These are phyloP conservation scores for Pontederia paniculata DNA, from an alignment of 176 grass and related monocot genomes.

Conservation along the genomic window DNA sequence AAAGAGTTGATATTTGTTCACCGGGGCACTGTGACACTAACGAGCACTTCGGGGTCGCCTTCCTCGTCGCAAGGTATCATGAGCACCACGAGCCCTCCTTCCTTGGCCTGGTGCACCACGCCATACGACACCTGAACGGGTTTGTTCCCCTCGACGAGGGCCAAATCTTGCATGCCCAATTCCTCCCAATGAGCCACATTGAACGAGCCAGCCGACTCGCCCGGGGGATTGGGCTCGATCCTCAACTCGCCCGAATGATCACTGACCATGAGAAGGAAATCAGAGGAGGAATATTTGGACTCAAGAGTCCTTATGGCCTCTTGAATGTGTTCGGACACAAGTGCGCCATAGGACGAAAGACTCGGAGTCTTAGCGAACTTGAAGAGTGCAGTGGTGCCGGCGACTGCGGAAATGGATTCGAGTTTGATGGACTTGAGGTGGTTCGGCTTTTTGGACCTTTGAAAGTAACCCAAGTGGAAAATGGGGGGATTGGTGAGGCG, in stretches of 20 bases:
- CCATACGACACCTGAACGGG: slow-evolving; percentile 45
- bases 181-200: slow-evolving; percentile 25
- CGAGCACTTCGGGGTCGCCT: slow-evolving; percentile 7
- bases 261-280: slow-evolving; percentile 32
- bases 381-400: slow-evolving; percentile 32
- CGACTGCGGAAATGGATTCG: slow-evolving; percentile 8
- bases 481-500: slow-evolving; percentile 25
- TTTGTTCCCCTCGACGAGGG: slow-evolving; percentile 32
- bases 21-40: slow-evolving; percentile 30
- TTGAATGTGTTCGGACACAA: slow-evolving; percentile 25
- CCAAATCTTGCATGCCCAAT: slow-evolving; percentile 50
- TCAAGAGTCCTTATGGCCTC: slow-evolving; percentile 16
- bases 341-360: slow-evolving; percentile 6
- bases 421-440: slow-evolving; percentile 36
- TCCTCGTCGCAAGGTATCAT: slow-evolving; percentile 24
- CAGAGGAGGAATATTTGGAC: background rate
- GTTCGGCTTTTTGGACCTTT: slow-evolving; percentile 16
- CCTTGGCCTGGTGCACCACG: slow-evolving; percentile 22
- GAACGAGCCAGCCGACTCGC: background rate
- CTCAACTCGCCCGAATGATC: background rate
- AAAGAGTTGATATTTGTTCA: too few species aligned
- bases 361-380: background rate
- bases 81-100: slow-evolving; percentile 40
- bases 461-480: slow-evolving; percentile 50
- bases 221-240: slow-evolving; percentile 18